Conservation (phyloP, 1,284 basidiomycete genomes). For the Puccinia coronata region DNA sequence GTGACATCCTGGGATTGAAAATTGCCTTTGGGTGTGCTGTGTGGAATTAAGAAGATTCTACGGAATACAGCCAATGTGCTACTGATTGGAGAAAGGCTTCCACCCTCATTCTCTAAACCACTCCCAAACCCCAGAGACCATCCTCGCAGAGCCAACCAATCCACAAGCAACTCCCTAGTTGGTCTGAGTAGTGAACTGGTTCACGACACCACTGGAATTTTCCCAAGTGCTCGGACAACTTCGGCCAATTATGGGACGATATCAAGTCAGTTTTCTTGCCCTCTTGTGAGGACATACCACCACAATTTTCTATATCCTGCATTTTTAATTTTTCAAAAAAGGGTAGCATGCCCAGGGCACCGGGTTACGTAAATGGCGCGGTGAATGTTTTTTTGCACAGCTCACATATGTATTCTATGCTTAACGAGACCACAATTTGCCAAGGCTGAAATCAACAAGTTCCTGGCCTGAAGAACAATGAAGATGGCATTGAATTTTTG, state of each 20-base stretch:
- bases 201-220: slow-evolving; percentile 7
- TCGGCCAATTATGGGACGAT: slow-evolving; percentile 5
- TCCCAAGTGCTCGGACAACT: slow-evolving; percentile 24
- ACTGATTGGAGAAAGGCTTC: slow-evolving; percentile 7
- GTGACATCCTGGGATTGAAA: slow-evolving; percentile 22
- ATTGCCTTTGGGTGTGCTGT: slow-evolving; percentile 2
- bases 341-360: background rate
- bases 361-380: slow-evolving; percentile 13
- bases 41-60: slow-evolving; percentile 20
- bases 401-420: too few species aligned
- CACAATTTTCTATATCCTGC: background rate
- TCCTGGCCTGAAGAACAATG: slow-evolving; percentile 7
- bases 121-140: slow-evolving; percentile 15
- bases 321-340: background rate
- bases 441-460: background rate
- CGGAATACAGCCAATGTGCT: slow-evolving; percentile 18
- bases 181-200: slow-evolving; percentile 8
- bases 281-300: background rate
- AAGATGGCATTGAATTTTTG: background rate
- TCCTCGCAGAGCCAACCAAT: slow-evolving; percentile 3
- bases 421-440: slow-evolving; percentile 14
- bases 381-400: background rate
- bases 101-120: background rate
- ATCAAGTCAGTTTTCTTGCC: slow-evolving; percentile 20
- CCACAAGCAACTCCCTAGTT: slow-evolving; percentile 6